Conservation (phyloP, 2,329 filamentous ascomycete genomes). For the Colletotrichum australisinense region DNA sequence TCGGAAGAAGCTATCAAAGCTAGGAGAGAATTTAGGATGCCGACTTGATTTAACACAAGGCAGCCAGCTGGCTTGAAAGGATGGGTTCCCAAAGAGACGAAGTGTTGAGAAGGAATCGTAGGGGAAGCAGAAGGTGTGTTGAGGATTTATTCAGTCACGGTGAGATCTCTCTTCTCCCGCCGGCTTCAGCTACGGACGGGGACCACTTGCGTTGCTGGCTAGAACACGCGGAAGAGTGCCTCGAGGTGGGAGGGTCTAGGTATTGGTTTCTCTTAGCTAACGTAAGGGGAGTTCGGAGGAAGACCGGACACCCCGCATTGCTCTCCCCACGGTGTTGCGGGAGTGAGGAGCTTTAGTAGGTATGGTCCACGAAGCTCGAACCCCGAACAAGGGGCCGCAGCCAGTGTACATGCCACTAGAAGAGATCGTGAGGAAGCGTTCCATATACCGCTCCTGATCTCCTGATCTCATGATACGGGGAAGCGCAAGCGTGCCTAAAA, state of each 20-base stretch:
- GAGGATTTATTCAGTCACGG: background rate
- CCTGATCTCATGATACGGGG: background rate
- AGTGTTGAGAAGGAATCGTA: background rate
- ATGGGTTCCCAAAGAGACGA: too few species aligned
- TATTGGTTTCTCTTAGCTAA: background rate
- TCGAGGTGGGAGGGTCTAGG: background rate
- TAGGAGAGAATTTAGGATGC: background rate
- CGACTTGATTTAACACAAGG: background rate
- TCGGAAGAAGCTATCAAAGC: background rate
- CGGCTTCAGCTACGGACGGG: background rate
- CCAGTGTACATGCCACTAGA: constrained; percentile 8
- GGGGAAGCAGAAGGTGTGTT: background rate
- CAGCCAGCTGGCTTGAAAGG: background rate
- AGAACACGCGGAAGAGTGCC: background rate
- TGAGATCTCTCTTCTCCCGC: background rate
- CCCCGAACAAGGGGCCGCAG: background rate
- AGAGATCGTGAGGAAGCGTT: background rate
- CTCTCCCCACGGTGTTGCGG: background rate
- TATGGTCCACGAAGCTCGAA: background rate
- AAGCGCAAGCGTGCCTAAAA: constrained; percentile 19
- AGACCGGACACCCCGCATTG: constrained; percentile 17
- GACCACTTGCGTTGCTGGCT: background rate
- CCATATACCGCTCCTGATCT: background rate
- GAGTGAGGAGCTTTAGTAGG: background rate
- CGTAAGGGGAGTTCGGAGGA: background rate